These are phyloP conservation scores for Stellera chamaejasme DNA, from an alignment of 345 rosid species.

Conservation along the genomic window DNA sequence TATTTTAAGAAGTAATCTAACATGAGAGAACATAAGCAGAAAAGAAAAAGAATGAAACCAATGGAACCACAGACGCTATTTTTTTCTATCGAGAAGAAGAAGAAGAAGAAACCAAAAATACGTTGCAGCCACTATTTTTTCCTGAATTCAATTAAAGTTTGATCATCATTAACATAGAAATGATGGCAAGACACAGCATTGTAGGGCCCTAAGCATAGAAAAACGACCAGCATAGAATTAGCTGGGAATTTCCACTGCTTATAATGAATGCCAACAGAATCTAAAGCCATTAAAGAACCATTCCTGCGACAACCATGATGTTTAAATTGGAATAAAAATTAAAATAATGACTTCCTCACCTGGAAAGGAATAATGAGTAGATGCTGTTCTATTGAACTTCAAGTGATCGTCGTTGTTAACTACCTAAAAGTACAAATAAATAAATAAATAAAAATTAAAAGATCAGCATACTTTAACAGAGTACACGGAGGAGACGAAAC, in stretches of 20 bases:
- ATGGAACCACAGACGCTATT: neutral
- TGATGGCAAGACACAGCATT: neutral
- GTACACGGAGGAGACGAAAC: neutral
- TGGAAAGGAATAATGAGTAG: constrained; percentile 53
- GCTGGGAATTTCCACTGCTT: neutral
- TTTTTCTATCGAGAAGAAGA: neutral
- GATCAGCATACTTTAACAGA: neutral
- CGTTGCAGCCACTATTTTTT: neutral
- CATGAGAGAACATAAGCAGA: constrained; percentile 2
- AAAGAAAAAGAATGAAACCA: neutral
- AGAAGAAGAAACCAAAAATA: neutral
- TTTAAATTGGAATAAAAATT: neutral
- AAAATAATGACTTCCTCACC: constrained; percentile 41
- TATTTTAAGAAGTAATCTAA: constrained; percentile 4
- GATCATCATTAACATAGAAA: too few relatives aligned
- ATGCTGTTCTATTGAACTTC: constrained; percentile 33
- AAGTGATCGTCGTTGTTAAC: constrained; percentile 50
- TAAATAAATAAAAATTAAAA: constrained; percentile 15
- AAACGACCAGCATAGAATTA: neutral
- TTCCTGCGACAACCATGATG: neutral
- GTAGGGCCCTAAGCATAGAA: neutral
- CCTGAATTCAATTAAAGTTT: neutral
- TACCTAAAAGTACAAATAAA: constrained; percentile 66
- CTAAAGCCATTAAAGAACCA: neutral
- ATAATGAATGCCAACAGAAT: neutral